Evolutionary conservation across 2,329 filamentous ascomycete genomes (phyloP).

Genomic region (Diaporthe vaccinii): DNA sequence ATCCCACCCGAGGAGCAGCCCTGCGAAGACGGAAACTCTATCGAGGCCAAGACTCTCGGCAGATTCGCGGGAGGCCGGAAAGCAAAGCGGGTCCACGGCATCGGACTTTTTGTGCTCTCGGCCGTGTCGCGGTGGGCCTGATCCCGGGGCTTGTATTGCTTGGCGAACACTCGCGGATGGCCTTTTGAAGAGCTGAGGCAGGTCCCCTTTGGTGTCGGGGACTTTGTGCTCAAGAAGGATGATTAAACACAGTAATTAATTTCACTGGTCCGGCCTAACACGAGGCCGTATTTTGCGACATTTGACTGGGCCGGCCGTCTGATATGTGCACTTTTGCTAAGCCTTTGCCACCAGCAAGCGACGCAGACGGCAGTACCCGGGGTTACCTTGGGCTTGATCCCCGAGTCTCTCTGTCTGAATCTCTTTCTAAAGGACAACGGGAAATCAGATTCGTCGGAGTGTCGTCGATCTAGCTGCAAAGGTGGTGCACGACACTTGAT

Average conservation of each 20-base stretch:
- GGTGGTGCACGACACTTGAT: neutral
- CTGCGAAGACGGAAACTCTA: neutral
- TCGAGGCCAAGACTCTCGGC: conserved; percentile 13
- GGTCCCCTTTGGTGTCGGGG: too few relatives aligned
- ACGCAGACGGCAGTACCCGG: neutral
- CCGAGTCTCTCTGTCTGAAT: neutral
- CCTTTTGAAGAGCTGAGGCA: neutral
- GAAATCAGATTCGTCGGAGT: too few relatives aligned
- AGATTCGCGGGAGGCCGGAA: neutral
- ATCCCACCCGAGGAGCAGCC: neutral
- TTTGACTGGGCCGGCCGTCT: conserved; percentile 7
- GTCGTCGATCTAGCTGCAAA: neutral
- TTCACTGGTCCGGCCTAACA: neutral
- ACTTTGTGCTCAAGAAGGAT: neutral
- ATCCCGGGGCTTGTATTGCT: neutral
- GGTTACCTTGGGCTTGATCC: neutral
- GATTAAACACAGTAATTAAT: too few relatives aligned
- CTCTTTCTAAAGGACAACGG: neutral
- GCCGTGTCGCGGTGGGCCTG: conserved; percentile 3
- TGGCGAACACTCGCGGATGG: neutral
- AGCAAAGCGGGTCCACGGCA: neutral
- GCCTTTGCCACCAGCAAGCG: neutral
- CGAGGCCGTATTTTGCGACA: neutral
- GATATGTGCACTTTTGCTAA: neutral
- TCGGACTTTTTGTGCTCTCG: neutral